Conservation (phyloP, 2,329 filamentous ascomycete genomes). For the Talaromyces islandicus region DNA sequence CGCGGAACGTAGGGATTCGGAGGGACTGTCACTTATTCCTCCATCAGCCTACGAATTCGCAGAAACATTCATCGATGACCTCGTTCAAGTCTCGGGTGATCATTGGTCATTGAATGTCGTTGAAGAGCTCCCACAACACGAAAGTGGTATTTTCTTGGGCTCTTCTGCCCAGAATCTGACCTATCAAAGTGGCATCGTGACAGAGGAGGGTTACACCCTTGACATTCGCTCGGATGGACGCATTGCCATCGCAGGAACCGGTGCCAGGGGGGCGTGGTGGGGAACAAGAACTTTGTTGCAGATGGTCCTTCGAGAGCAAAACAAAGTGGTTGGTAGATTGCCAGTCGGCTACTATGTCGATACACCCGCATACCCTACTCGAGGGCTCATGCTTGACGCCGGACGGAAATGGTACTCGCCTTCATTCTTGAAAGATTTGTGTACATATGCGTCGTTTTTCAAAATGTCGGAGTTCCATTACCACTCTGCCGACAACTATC, state of each 20-base stretch:
- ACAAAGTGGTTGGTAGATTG: conserved; percentile 32
- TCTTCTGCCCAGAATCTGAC: conserved; percentile 24
- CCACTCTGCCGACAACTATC: conserved; percentile 55
- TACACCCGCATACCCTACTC: conserved; percentile 45
- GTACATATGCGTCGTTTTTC: conserved; percentile 56
- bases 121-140: conserved; percentile 24
- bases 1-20: conserved; percentile 34
- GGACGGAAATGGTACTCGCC: conserved; percentile 53
- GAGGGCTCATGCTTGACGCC: conserved; percentile 49
- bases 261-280: conserved; percentile 54
- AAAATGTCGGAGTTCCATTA: conserved; percentile 56
- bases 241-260: conserved; percentile 47
- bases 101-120: conserved; percentile 39
- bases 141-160: conserved; percentile 41
- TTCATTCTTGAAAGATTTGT: conserved; percentile 52
- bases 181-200: conserved; percentile 43
- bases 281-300: conserved; percentile 52
- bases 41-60: conserved; percentile 47
- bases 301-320: conserved; percentile 27
- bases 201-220: conserved; percentile 48
- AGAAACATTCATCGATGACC: conserved; percentile 40
- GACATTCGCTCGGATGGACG: conserved; percentile 24
- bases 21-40: conserved; percentile 48
- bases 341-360: conserved; percentile 42
- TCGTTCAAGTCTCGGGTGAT: conserved; percentile 34